Conservation (phyloP, 2,329 filamentous ascomycete genomes). For the Capronia epimyces region DNA sequence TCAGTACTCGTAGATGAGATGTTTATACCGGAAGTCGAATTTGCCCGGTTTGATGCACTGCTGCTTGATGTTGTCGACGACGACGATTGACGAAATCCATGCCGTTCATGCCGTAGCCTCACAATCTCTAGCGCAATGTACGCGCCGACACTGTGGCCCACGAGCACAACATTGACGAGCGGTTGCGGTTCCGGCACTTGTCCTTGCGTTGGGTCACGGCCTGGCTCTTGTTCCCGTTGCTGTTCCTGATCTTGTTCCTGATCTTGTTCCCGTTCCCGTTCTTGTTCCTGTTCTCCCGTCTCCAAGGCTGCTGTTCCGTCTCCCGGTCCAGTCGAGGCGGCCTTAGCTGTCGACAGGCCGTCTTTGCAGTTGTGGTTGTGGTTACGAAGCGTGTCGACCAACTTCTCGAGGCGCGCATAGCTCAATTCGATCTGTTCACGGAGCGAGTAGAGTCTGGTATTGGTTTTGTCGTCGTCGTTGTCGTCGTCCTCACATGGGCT, state of each 20-base stretch:
- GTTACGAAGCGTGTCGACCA: conserved; percentile 32
- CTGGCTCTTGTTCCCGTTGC: background rate
- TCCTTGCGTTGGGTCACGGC: background rate
- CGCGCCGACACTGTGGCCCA: conserved; percentile 69
- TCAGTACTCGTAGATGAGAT: too few relatives aligned
- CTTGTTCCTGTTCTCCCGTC: background rate
- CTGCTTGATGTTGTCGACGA: too few relatives aligned
- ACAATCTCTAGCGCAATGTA: conserved; percentile 68
- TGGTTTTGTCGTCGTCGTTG: background rate
- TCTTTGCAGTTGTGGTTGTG: too few relatives aligned
- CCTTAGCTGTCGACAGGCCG: too few relatives aligned
- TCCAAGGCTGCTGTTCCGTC: too few relatives aligned
- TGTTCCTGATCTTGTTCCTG: background rate
- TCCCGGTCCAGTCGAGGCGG: too few relatives aligned
- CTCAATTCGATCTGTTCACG: conserved; percentile 47
- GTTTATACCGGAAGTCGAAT: too few relatives aligned
- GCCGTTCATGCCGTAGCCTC: conserved; percentile 49
- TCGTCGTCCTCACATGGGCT: background rate
- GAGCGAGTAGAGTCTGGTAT: conserved; percentile 17
- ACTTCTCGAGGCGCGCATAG: conserved; percentile 39
- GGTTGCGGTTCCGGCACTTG: background rate
- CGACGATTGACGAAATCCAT: too few relatives aligned
- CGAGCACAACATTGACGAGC: conserved; percentile 53
- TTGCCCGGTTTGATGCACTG: too few relatives aligned
- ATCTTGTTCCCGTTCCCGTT: background rate